Evolutionary conservation across 345 rosid genomes (phyloP).

Genomic region (Syzygium aqueum): DNA sequence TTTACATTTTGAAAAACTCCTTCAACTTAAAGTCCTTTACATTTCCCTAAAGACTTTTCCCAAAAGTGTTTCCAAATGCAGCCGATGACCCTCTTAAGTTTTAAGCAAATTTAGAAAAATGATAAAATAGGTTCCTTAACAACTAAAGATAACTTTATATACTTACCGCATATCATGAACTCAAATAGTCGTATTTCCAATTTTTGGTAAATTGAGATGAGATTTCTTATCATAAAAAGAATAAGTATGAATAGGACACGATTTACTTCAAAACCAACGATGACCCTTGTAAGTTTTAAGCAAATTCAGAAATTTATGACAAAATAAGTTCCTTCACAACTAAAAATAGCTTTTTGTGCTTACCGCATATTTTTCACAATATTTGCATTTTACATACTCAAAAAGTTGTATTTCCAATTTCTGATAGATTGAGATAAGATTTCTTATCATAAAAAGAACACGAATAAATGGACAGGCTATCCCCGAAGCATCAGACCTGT

Average conservation of each 20-base stretch:
- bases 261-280: too few relatives aligned
- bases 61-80: too few relatives aligned
- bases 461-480: not conserved
- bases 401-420: not conserved
- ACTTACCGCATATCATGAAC: not conserved
- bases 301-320: not conserved
- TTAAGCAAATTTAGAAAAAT: not conserved
- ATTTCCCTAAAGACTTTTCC: too few relatives aligned
- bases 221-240: not conserved
- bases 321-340: not conserved
- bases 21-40: too few relatives aligned
- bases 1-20: too few relatives aligned
- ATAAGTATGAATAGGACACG: not conserved
- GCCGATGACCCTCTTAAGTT: not conserved
- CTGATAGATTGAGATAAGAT: not conserved
- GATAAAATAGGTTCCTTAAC: not conserved
- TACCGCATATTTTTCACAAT: fast-evolving
- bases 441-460: not conserved
- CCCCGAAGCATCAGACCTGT: not conserved
- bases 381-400: not conserved
- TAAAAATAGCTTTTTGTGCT: not conserved
- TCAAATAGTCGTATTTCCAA: not conserved
- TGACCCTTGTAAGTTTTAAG: not conserved
- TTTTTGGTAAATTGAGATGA: not conserved
- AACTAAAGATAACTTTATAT: not conserved